Evolutionary conservation across 768 basidiomycete genomes (phyloP).

Genomic region (Steccherinum ochraceum): DNA sequence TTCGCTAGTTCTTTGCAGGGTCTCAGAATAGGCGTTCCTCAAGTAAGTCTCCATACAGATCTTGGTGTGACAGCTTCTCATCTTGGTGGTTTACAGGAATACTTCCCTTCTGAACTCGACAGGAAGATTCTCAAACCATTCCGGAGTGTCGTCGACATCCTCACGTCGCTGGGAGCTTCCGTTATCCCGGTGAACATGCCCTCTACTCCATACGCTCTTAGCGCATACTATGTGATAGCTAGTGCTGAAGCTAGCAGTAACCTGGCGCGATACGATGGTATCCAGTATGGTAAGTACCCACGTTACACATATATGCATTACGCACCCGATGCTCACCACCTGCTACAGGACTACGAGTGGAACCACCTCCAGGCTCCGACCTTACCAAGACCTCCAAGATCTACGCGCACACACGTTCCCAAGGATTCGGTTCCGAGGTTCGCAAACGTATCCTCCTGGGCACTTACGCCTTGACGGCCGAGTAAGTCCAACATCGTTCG

Average conservation of each 20-base stretch:
- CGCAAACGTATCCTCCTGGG: conserved; percentile 83
- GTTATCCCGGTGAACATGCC: conserved; percentile 74
- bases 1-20: conserved; percentile 32
- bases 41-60: conserved; percentile 44
- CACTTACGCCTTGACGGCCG: conserved; percentile 86
- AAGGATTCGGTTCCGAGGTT: conserved; percentile 80
- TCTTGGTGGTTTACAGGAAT: conserved; percentile 42
- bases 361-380: conserved; percentile 36
- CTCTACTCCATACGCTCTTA: conserved; percentile 62
- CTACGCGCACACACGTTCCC: conserved; percentile 62
- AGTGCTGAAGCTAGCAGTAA: conserved; percentile 93
- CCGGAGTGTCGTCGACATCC: conserved; percentile 35
- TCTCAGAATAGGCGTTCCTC: conserved; percentile 70
- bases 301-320: conserved; percentile 25
- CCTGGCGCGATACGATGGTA: conserved; percentile 83
- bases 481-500: conserved; percentile 62
- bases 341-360: conserved; percentile 42
- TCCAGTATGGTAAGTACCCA: conserved; percentile 65
- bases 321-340: background rate
- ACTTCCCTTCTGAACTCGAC: conserved; percentile 68
- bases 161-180: conserved; percentile 52
- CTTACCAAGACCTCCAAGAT: conserved; percentile 44
- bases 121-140: conserved; percentile 37
- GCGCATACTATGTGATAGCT: conserved; percentile 94
- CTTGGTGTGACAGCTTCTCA: background rate